Evolutionary conservation across 106 monocot genomes (phyloP), one percentile per base, ranked within the genome.

Genomic region (Apostasia ramifera): DNA sequence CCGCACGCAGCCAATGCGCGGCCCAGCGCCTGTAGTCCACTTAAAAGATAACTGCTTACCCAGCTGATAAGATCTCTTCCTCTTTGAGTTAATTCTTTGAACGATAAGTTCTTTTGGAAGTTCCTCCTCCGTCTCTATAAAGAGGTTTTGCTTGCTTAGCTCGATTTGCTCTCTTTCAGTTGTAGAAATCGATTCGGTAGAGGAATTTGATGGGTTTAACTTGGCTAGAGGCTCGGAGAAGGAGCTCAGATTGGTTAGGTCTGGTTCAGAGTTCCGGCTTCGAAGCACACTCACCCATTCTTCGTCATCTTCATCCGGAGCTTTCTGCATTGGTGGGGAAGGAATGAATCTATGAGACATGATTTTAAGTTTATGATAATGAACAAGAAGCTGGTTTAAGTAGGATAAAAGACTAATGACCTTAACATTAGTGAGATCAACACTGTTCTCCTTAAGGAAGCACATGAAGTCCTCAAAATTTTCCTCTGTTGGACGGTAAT

Each of bases 11-110:
- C 85, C 83, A 45, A 93, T 93, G 40, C 92, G 74, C 61, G 92
- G 92, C 5, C 92, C 92, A 0, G 86, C 88, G 4, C 88, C 92
- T 1, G 92, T 88, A 4, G 82, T 93, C 92, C 92, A 93, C 50
- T 78, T 83, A 45, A 61, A 83, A 4, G 92, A 77, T 38, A 88
- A 62, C 60, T 86, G 83, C 55, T 81, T 88, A 13, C 88, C 88
- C 39, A 93, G 45, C 52, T 93, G 92, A 56, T 65, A 80, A 4
- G 88, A 83, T 62, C 69, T 61, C 10, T 70, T 74, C 61, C 77
- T 85, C 70, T 67, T 88, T 0, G 79, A 86, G 44, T 83, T 83
- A 38, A 93, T 93, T 59, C 92, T 79, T 2, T 59, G 55, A 49
- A 85, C 67, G 51, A 93, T 93, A 53, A 72, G 26, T 52, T 83